Conservation (phyloP, 2,329 filamentous ascomycete species). For the Pseudogymnoascus verrucosus region DNA sequence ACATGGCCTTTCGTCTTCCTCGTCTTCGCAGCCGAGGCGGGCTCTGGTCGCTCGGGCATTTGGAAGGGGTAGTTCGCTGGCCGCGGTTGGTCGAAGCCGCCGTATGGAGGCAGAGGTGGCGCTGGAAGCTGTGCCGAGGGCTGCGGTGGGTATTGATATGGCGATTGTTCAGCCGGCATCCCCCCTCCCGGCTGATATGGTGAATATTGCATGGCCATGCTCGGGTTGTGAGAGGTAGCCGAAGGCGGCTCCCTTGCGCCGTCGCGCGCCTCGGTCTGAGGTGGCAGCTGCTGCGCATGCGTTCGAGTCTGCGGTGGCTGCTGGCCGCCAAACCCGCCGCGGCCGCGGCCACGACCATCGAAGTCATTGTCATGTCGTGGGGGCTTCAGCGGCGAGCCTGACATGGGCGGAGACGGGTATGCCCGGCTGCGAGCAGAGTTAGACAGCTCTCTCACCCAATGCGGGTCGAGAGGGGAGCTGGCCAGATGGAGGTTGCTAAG, state of each 20-base stretch:
- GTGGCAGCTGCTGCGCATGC: slow-evolving; percentile 18
- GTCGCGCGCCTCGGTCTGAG: slow-evolving; percentile 5
- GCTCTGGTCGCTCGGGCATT: background rate
- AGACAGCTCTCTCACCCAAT: slow-evolving; percentile 47
- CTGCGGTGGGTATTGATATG: background rate
- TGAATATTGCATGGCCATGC: slow-evolving; percentile 17
- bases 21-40: slow-evolving; percentile 42
- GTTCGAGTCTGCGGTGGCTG: background rate
- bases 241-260: background rate
- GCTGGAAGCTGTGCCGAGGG: background rate
- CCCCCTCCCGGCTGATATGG: slow-evolving; percentile 17
- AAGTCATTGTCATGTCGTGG: slow-evolving; percentile 50
- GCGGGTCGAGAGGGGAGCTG: slow-evolving; percentile 47
- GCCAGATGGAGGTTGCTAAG: slow-evolving; percentile 49
- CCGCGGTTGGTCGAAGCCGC: background rate
- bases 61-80: background rate
- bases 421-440: slow-evolving; percentile 48
- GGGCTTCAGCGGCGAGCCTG: slow-evolving; percentile 56
- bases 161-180: background rate
- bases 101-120: background rate
- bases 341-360: slow-evolving; percentile 45
- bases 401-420: slow-evolving; percentile 69
- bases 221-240: background rate
- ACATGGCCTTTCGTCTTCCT: slow-evolving; percentile 73
- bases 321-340: slow-evolving; percentile 25